Percentiles rank a stretch among this genome's conserved stretches.
phyloP scores from a whole-genome alignment of 2,329 filamentous ascomycete genomes.

The Ophiocordyceps unilateralis region DNA sequence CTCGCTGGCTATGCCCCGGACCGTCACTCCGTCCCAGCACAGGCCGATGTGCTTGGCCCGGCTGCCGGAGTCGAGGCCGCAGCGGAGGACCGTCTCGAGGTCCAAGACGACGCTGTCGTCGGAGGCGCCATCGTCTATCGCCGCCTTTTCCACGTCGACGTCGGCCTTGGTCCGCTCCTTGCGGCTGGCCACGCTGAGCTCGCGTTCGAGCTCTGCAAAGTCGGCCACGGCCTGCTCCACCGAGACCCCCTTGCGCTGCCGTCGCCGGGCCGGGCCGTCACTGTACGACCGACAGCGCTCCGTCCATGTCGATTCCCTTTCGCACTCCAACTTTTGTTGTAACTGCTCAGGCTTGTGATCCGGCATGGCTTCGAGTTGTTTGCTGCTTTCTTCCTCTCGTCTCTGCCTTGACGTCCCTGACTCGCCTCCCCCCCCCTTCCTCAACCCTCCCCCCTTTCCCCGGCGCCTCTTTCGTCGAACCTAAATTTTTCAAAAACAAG shows the following conservation, averaged over 20 bases:
- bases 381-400: neutral
- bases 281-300: neutral
- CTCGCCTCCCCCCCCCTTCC: too few relatives aligned
- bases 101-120: conserved; percentile 44
- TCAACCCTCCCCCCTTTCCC: too few relatives aligned
- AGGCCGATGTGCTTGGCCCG: conserved; percentile 65
- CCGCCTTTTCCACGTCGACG: conserved; percentile 42
- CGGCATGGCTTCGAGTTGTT: neutral
- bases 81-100: conserved; percentile 56
- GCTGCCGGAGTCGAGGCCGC: conserved; percentile 63
- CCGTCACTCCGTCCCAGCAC: conserved; percentile 61
- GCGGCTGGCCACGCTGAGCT: conserved; percentile 45
- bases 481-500: too few relatives aligned
- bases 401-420: too few relatives aligned
- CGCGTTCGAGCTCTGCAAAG: conserved; percentile 48
- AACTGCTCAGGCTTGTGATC: neutral
- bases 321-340: neutral
- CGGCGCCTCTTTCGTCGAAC: too few relatives aligned
- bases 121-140: conserved; percentile 17
- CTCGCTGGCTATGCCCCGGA: conserved; percentile 56
- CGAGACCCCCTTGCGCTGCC: conserved; percentile 26
- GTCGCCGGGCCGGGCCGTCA: neutral
- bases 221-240: conserved; percentile 52
- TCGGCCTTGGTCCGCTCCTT: conserved; percentile 23
- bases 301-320: neutral